These are phyloP conservation scores for Wickerhamiella allomyrinae DNA, from an alignment of 805 yeast genomes.

Conservation along the genomic window DNA sequence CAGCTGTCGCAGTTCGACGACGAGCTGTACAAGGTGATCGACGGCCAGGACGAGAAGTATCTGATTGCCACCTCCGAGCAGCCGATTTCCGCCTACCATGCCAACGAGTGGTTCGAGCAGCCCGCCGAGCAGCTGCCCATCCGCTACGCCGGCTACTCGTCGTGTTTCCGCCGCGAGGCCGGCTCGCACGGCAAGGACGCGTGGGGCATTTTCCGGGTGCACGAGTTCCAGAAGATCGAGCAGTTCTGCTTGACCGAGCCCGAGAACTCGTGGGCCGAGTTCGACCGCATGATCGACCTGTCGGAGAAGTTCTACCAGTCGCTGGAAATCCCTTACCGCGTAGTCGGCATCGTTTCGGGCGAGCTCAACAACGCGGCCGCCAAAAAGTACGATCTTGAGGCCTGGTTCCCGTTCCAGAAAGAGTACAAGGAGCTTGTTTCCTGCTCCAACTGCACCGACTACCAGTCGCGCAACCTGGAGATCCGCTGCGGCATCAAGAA, in stretches of 20 bases:
- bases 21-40: slow-evolving; percentile 91
- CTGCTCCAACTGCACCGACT: slow-evolving; percentile 98
- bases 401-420: slow-evolving; percentile 99
- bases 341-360: slow-evolving; percentile 96
- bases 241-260: slow-evolving; percentile 95
- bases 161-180: slow-evolving; percentile 99
- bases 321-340: slow-evolving; percentile 86
- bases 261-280: slow-evolving; percentile 94
- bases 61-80: slow-evolving; percentile 98
- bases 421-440: slow-evolving; percentile 97
- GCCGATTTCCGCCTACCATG: slow-evolving; percentile 95
- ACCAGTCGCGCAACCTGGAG: slow-evolving; percentile 96
- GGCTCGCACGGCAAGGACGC: slow-evolving; percentile 99
- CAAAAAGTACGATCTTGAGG: slow-evolving; percentile 95
- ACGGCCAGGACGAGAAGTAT: slow-evolving; percentile 95
- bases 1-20: slow-evolving; percentile 96
- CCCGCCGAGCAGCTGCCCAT: slow-evolving; percentile 94
- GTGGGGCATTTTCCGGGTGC: slow-evolving; percentile 99
- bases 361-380: slow-evolving; percentile 99
- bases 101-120: slow-evolving; percentile 95
- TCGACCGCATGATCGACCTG: slow-evolving; percentile 82
- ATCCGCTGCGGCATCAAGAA: slow-evolving; percentile 97
- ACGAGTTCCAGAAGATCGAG: slow-evolving; percentile 95
- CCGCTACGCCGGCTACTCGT: slow-evolving; percentile 94
- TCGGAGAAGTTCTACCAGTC: slow-evolving; percentile 90